Evolutionary conservation across 345 rosid species (phyloP).

Genomic region (Citrus inodora): DNA sequence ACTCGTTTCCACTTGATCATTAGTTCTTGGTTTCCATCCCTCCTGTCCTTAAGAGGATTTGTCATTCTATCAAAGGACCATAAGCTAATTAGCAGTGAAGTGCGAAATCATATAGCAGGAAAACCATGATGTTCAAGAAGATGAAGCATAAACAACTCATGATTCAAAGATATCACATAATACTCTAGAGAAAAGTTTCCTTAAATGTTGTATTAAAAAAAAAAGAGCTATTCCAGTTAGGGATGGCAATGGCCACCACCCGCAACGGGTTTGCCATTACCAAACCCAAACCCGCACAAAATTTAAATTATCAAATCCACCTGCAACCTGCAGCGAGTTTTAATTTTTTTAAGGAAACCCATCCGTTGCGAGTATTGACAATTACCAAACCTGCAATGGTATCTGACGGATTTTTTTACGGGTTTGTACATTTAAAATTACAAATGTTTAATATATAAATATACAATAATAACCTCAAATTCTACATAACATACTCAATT

Average conservation of each 20-base stretch:
- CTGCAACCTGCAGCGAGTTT: accelerated
- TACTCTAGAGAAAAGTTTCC: neutral
- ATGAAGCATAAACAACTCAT: neutral
- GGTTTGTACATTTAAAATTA: no score
- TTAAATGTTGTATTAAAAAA: neutral
- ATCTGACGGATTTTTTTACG: no score
- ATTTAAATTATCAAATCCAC: accelerated
- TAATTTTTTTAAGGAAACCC: no score
- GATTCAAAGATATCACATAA: neutral
- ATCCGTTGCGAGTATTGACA: accelerated
- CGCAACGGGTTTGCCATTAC: accelerated
- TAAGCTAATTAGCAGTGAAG: neutral
- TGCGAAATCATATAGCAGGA: neutral
- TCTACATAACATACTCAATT: no score
- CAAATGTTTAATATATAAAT: no score
- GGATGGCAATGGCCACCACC: accelerated
- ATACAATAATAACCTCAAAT: no score
- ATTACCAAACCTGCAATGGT: accelerated
- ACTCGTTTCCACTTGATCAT: conserved; percentile 70
- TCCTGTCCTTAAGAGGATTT: neutral
- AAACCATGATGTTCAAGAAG: neutral
- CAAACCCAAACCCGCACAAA: accelerated
- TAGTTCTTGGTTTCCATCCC: conserved; percentile 15
- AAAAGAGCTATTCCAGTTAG: neutral
- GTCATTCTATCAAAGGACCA: neutral